Evolutionary conservation across 2,329 filamentous ascomycete species (phyloP).

Genomic region (Blumeria graminis): DNA sequence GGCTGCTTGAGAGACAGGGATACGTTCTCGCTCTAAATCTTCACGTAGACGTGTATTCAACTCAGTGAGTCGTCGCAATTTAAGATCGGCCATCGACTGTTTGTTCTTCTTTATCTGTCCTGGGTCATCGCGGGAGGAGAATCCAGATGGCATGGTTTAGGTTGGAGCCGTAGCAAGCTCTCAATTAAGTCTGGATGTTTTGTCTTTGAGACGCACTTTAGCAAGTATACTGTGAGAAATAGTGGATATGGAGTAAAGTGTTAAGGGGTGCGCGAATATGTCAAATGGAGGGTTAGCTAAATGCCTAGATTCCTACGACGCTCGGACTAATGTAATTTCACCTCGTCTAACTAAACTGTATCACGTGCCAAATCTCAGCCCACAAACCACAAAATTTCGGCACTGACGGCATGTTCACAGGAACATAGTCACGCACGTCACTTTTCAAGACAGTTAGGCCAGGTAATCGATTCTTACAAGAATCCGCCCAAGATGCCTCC

Average conservation of each 20-base stretch:
- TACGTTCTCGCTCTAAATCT: slow-evolving; percentile 82
- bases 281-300: neutral
- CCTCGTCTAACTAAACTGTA: neutral
- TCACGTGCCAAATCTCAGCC: neutral
- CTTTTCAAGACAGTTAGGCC: neutral
- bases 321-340: no score
- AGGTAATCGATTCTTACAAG: slow-evolving; percentile 4
- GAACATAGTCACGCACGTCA: neutral
- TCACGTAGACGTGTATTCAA: slow-evolving; percentile 89
- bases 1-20: slow-evolving; percentile 84
- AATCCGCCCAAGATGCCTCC: slow-evolving; percentile 32
- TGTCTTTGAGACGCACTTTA: neutral
- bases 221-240: no score
- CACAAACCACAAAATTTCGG: neutral
- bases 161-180: neutral
- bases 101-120: slow-evolving; percentile 72
- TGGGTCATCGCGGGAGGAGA: slow-evolving; percentile 43
- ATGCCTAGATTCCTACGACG: no score
- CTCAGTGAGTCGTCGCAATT: slow-evolving; percentile 86
- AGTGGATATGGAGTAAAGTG: no score
- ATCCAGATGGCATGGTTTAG: slow-evolving; percentile 31
- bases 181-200: slow-evolving; percentile 3
- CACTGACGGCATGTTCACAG: neutral
- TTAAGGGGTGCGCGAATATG: neutral
- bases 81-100: slow-evolving; percentile 97